These are phyloP conservation scores for Zopfochytrium polystomum DNA, from an alignment of 371 early-diverging fungal species.

Conservation along the genomic window DNA sequence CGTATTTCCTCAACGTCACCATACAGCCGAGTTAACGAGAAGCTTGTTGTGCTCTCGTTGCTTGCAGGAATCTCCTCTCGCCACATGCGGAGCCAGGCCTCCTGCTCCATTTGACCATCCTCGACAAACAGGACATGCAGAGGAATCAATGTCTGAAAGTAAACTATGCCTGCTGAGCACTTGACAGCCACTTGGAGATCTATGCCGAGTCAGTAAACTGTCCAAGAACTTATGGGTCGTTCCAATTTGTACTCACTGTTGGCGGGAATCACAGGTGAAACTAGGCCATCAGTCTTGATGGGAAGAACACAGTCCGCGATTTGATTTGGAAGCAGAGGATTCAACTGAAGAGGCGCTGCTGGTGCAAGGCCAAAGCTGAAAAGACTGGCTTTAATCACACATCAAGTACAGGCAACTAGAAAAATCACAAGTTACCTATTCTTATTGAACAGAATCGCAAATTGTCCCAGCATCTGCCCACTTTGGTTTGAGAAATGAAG, in stretches of 20 bases:
- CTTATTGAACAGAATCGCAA: constrained; percentile 54
- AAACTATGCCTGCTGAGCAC: constrained; percentile 42
- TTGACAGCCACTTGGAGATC: constrained; percentile 52
- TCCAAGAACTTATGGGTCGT: neutral
- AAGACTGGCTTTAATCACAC: no score
- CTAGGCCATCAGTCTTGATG: constrained; percentile 30
- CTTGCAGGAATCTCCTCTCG: constrained; percentile 31
- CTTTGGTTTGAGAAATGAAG: constrained; percentile 30
- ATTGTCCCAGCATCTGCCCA: constrained; percentile 34
- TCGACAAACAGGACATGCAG: constrained; percentile 43
- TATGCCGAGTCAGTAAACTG: constrained; percentile 5
- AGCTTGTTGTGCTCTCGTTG: constrained; percentile 21
- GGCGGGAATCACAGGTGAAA: constrained; percentile 26
- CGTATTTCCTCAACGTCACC: constrained; percentile 18
- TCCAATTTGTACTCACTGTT: constrained; percentile 26
- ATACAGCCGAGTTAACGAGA: neutral
- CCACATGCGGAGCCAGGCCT: constrained; percentile 43
- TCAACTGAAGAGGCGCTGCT: constrained; percentile 21
- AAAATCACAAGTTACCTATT: constrained; percentile 38
- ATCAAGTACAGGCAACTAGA: constrained; percentile 5
- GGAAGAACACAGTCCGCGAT: constrained; percentile 20
- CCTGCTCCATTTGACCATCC: constrained; percentile 22
- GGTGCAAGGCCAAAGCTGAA: constrained; percentile 41
- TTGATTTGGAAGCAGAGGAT: constrained; percentile 32
- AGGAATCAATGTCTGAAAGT: constrained; percentile 45